These are phyloP conservation scores for Colletotrichum australisinense DNA, from an alignment of 2,329 filamentous ascomycete genomes.

Conservation along the genomic window DNA sequence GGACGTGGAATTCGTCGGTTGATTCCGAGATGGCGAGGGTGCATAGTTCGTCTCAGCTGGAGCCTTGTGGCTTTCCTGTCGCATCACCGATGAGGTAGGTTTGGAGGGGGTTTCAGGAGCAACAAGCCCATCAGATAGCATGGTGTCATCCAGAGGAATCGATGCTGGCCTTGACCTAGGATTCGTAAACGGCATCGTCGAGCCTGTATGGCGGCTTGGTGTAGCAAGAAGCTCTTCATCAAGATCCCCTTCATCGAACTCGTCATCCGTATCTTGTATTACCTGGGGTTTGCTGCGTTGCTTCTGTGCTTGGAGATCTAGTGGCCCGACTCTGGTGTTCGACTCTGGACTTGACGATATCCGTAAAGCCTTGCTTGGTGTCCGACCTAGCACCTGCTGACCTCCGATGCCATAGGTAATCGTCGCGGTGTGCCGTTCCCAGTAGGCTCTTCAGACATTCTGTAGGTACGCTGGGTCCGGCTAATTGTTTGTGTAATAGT, in stretches of 20 bases:
- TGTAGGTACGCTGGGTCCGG: slow-evolving; percentile 37
- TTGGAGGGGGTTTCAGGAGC: slow-evolving; percentile 32
- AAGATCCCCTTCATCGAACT: slow-evolving; percentile 68
- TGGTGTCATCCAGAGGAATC: slow-evolving; percentile 25
- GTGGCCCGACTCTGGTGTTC: slow-evolving; percentile 21
- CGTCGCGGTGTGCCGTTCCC: slow-evolving; percentile 20
- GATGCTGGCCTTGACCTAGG: slow-evolving; percentile 33
- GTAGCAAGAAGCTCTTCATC: slow-evolving; percentile 65
- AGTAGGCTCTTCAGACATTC: slow-evolving; percentile 16
- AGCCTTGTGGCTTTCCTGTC: not conserved
- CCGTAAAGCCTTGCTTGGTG: slow-evolving; percentile 39
- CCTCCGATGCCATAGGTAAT: slow-evolving; percentile 5
- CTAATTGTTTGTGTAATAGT: slow-evolving; percentile 39
- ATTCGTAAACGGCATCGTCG: slow-evolving; percentile 22
- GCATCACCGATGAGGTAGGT: not conserved
- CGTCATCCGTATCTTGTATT: slow-evolving; percentile 69
- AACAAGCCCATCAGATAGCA: slow-evolving; percentile 31
- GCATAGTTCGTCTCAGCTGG: not conserved
- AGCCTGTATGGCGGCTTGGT: slow-evolving; percentile 47
- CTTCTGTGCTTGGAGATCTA: slow-evolving; percentile 5
- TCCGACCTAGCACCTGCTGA: slow-evolving; percentile 20
- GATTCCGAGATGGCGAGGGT: not conserved
- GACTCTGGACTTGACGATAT: slow-evolving; percentile 37
- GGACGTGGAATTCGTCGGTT: not conserved
- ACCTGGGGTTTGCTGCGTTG: slow-evolving; percentile 44